These are phyloP conservation scores for Aspergillus phoenicis DNA, from an alignment of 2,329 filamentous ascomycete species.

Conservation along the genomic window DNA sequence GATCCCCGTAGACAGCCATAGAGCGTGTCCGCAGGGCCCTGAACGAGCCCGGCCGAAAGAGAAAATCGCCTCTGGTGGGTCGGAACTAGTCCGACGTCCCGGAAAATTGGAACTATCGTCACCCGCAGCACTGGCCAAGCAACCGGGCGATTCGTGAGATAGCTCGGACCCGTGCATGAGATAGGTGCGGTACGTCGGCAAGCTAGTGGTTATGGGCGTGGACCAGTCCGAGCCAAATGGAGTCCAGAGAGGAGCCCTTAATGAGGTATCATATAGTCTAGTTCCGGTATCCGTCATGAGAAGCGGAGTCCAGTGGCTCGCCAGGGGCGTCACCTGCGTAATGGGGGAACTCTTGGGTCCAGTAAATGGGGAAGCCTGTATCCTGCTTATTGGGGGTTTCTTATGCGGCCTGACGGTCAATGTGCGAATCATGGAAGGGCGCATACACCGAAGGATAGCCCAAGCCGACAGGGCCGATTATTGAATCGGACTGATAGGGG, in stretches of 20 bases:
- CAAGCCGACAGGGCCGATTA: neutral
- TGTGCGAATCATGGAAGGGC: neutral
- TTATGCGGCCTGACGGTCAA: neutral
- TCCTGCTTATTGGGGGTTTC: neutral
- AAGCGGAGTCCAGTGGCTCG: neutral
- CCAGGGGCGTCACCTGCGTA: too few relatives aligned
- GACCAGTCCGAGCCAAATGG: neutral
- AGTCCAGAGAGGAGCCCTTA: neutral
- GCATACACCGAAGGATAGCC: neutral
- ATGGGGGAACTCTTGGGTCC: too few relatives aligned
- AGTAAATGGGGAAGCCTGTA: neutral
- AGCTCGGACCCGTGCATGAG: neutral
- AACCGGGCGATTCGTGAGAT: neutral
- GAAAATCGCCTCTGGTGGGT: too few relatives aligned
- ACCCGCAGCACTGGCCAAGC: neutral
- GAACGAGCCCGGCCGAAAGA: too few relatives aligned
- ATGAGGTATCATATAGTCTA: neutral
- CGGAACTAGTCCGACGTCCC: too few relatives aligned
- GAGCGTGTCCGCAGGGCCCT: too few relatives aligned
- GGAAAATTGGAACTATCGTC: neutral
- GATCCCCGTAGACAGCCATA: too few relatives aligned
- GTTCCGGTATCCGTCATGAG: neutral
- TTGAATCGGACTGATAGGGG: neutral
- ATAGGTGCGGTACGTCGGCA: neutral
- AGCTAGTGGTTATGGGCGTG: neutral